Conservation (phyloP, 306 rosid genomes). For the Comarum palustre region DNA sequence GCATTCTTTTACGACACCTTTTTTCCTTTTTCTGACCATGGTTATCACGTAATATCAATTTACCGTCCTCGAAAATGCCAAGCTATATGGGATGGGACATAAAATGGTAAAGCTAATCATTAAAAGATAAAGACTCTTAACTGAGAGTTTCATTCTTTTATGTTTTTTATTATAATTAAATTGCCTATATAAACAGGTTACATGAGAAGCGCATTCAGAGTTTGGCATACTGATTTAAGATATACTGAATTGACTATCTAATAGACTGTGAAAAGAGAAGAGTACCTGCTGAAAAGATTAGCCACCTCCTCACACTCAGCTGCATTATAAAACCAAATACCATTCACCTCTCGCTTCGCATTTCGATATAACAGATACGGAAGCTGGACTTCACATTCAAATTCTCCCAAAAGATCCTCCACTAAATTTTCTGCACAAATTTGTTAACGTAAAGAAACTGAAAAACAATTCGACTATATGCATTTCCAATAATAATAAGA, state of each 20-base stretch:
- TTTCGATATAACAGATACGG: conserved; percentile 85
- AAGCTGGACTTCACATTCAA: conserved; percentile 79
- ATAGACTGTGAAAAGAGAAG: background rate
- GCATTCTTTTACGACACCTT: background rate
- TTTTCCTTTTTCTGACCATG: background rate
- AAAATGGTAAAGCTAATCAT: background rate
- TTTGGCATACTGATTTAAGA: background rate
- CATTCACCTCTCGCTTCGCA: conserved; percentile 88
- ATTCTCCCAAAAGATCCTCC: conserved; percentile 88
- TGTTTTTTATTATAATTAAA: background rate
- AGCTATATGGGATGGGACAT: background rate
- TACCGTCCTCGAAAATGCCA: background rate
- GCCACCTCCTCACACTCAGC: conserved; percentile 93
- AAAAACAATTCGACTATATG: background rate
- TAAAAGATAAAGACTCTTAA: background rate
- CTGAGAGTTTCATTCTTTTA: background rate
- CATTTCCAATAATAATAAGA: background rate
- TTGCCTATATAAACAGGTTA: background rate
- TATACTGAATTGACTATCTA: background rate
- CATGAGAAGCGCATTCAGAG: background rate
- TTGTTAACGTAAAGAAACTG: background rate
- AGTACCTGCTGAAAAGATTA: conserved; percentile 70
- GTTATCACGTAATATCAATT: background rate
- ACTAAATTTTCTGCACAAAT: conserved; percentile 68
- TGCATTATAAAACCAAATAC: conserved; percentile 91